Conservation (phyloP, 1,139 yeast genomes). For the Protomyces macrosporus region DNA sequence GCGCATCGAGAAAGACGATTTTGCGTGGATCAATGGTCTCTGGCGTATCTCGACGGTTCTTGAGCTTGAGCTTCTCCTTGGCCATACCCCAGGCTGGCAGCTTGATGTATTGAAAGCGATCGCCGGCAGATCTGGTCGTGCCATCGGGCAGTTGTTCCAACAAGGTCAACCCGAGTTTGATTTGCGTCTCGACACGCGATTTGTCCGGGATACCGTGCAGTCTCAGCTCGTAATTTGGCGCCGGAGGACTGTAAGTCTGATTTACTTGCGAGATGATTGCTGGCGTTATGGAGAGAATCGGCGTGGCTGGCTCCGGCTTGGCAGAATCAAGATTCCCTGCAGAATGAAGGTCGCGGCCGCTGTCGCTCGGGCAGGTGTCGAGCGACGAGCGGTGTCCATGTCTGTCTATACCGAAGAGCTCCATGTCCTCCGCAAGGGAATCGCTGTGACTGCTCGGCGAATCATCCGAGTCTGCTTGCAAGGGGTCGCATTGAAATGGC, state of each 20-base stretch:
- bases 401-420: background rate
- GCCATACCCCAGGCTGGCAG: slow-evolving; percentile 83
- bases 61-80: slow-evolving; percentile 57
- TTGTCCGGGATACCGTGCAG: slow-evolving; percentile 64
- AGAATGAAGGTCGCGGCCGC: background rate
- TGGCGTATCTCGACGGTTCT: slow-evolving; percentile 43
- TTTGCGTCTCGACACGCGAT: slow-evolving; percentile 93
- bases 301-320: no score
- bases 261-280: no score
- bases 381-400: background rate
- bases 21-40: slow-evolving; percentile 40
- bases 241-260: background rate
- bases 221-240: slow-evolving; percentile 45
- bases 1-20: slow-evolving; percentile 39
- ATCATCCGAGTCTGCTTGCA: slow-evolving; percentile 5
- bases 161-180: slow-evolving; percentile 62
- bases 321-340: no score
- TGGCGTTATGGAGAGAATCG: no score
- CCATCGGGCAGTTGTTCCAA: slow-evolving; percentile 59
- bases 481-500: slow-evolving; percentile 1
- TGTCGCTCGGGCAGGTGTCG: background rate
- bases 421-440: slow-evolving; percentile 12
- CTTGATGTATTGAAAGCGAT: slow-evolving; percentile 47
- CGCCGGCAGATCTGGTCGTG: background rate
- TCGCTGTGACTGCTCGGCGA: slow-evolving; percentile 19